Conservation (phyloP, 306 rosid genomes). For the Dalbergia cochinchinensis region DNA sequence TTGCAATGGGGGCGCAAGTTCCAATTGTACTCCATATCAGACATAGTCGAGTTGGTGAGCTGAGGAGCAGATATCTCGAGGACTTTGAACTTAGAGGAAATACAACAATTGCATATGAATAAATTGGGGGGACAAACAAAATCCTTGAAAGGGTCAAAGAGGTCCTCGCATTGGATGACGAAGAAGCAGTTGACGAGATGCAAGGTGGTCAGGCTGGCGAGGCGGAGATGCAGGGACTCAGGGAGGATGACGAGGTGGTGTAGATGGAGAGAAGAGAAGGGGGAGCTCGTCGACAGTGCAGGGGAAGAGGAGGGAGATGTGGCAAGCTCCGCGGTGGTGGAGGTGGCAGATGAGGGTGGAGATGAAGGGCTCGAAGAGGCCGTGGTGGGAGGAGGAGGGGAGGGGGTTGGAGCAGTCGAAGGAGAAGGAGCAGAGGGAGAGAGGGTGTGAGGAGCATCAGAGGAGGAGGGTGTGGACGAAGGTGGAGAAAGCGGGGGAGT, state of each 20-base stretch:
- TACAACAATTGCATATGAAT: conserved; percentile 28
- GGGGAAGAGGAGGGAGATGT: conserved; percentile 26
- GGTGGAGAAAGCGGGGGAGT: conserved; percentile 12
- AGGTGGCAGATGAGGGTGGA: conserved; percentile 6
- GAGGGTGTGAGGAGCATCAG: neutral
- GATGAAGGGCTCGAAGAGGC: conserved; percentile 34
- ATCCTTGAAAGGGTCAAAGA: conserved; percentile 16
- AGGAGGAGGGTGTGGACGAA: conserved; percentile 1
- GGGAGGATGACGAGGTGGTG: neutral
- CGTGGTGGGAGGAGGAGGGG: conserved; percentile 20
- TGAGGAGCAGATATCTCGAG: conserved; percentile 34
- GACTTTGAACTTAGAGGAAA: conserved; percentile 28
- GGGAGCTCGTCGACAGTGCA: conserved; percentile 26
- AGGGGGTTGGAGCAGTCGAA: neutral
- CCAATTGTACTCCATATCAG: conserved; percentile 25
- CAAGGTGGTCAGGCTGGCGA: conserved; percentile 9
- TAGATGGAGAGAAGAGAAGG: conserved; percentile 32
- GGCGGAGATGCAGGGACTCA: neutral
- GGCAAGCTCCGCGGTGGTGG: neutral
- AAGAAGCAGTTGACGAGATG: conserved; percentile 33
- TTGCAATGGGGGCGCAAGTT: conserved; percentile 18
- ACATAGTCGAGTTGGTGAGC: conserved; percentile 22
- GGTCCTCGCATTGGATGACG: neutral
- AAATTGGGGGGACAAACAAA: conserved; percentile 6
- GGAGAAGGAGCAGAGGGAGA: no score